Evolutionary conservation across 2,329 filamentous ascomycete genomes (phyloP).

Genomic region (Colletotrichum sp.): DNA sequence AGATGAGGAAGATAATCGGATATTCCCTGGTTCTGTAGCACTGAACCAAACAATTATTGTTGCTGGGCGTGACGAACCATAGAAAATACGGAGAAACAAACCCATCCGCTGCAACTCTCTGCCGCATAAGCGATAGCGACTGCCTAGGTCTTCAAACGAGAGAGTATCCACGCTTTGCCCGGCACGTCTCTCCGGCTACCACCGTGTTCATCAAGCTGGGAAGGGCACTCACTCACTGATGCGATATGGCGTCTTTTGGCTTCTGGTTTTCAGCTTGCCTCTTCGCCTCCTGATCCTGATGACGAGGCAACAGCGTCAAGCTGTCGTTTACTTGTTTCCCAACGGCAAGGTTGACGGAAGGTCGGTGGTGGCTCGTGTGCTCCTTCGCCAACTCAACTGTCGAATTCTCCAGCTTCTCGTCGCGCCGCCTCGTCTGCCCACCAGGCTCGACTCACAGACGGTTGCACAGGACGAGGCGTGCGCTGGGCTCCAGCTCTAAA

Average conservation of each 20-base stretch:
- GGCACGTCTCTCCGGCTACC: neutral
- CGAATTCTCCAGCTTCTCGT: neutral
- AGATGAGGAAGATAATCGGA: slow-evolving; percentile 1
- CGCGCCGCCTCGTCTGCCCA: neutral
- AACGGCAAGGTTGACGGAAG: neutral
- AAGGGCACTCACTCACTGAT: neutral
- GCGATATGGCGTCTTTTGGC: neutral
- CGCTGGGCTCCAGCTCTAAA: neutral
- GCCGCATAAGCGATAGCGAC: slow-evolving; percentile 1
- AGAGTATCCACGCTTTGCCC: neutral
- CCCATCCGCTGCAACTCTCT: neutral
- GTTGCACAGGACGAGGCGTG: slow-evolving; percentile 4
- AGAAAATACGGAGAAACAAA: neutral
- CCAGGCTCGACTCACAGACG: neutral
- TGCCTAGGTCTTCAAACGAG: neutral
- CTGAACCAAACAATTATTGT: neutral
- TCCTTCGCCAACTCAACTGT: neutral
- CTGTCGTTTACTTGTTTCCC: neutral
- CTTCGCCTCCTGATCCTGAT: neutral
- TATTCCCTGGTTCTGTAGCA: neutral
- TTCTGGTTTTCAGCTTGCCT: neutral
- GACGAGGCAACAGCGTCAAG: neutral
- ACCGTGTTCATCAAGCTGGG: neutral
- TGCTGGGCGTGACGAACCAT: neutral
- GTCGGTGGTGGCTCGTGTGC: neutral